Percentiles rank a stretch among this genome's conserved stretches.
Evolutionary conservation across 371 early-diverging fungal genomes (phyloP).

Genomic region (Parasitella parasitica): DNA sequence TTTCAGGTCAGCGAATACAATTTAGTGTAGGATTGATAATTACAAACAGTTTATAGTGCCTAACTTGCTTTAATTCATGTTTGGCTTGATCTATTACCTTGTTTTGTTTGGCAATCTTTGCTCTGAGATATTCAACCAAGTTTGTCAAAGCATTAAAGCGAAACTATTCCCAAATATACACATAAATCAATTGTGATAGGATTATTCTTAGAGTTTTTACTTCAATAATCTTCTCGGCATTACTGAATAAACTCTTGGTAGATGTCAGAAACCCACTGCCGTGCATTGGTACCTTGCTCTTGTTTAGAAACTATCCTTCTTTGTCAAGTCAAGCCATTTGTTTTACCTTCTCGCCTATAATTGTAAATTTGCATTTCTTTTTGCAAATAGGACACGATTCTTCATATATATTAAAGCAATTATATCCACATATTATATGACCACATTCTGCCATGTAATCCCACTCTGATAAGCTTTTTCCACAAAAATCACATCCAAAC

Average conservation of each 20-base stretch:
- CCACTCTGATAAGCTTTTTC: constrained; percentile 2
- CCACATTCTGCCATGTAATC: constrained; percentile 28
- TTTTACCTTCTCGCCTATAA: constrained; percentile 20
- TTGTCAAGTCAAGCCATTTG: too few species aligned
- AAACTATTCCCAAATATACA: constrained; percentile 1
- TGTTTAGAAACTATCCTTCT: background rate
- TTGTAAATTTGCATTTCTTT: constrained; percentile 4
- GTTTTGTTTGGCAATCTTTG: constrained; percentile 10
- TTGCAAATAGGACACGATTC: constrained; percentile 17
- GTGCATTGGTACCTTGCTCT: constrained; percentile 3
- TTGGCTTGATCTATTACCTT: constrained; percentile 11
- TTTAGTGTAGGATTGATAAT: background rate
- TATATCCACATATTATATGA: constrained; percentile 19
- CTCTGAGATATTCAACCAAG: constrained; percentile 2
- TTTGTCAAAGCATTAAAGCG: constrained; percentile 2
- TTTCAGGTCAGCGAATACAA: too few species aligned
- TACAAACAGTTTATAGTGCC: constrained; percentile 8
- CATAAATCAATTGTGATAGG: too few species aligned
- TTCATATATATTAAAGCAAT: background rate
- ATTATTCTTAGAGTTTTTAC: too few species aligned
- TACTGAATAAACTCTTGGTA: constrained; percentile 8
- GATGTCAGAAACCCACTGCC: constrained; percentile 12
- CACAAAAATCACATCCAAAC: constrained; percentile 17
- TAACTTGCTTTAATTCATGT: constrained; percentile 2
- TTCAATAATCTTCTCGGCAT: constrained; percentile 15